A percentile compares a stretch with the other conserved stretches of the same genome.
Evolutionary conservation across 1,284 basidiomycete genomes (phyloP).

Genomic region (Irpex sp.): DNA sequence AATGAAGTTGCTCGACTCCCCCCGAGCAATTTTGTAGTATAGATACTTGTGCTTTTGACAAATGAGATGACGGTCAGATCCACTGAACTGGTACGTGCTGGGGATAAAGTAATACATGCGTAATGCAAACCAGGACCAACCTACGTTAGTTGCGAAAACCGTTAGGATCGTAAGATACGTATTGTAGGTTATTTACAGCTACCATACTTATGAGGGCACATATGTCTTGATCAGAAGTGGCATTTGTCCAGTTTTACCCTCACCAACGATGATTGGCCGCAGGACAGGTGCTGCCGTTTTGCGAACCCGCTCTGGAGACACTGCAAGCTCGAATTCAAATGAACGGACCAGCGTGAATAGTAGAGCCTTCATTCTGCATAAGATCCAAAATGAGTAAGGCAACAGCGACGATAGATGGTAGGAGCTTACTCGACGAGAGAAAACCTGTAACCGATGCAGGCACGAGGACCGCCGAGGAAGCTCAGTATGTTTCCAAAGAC

Average conservation of each 20-base stretch:
- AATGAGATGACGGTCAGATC: too few relatives aligned
- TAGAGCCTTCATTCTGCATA: slow-evolving; percentile 56
- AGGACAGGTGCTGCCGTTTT: slow-evolving; percentile 25
- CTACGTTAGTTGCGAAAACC: too few relatives aligned
- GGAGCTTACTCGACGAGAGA: slow-evolving; percentile 65
- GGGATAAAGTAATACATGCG: too few relatives aligned
- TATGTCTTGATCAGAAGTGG: slow-evolving; percentile 30
- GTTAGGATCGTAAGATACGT: too few relatives aligned
- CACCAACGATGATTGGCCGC: slow-evolving; percentile 22
- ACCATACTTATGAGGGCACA: background rate
- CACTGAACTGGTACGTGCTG: too few relatives aligned
- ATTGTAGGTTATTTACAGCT: too few relatives aligned
- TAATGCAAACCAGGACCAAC: too few relatives aligned
- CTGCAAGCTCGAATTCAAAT: slow-evolving; percentile 64
- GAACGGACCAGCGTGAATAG: slow-evolving; percentile 65
- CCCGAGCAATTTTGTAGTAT: too few relatives aligned
- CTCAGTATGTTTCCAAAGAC: slow-evolving; percentile 67
- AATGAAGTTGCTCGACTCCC: too few relatives aligned
- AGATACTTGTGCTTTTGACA: too few relatives aligned
- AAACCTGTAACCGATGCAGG: slow-evolving; percentile 80
- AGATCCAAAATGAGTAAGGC: background rate
- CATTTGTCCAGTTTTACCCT: slow-evolving; percentile 22
- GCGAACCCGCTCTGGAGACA: slow-evolving; percentile 38
- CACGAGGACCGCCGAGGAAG: slow-evolving; percentile 68
- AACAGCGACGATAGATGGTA: background rate